phyloP scores from a whole-genome alignment of 202 grass and related monocot genomes.

The Cymbopogon flexuosus region DNA sequence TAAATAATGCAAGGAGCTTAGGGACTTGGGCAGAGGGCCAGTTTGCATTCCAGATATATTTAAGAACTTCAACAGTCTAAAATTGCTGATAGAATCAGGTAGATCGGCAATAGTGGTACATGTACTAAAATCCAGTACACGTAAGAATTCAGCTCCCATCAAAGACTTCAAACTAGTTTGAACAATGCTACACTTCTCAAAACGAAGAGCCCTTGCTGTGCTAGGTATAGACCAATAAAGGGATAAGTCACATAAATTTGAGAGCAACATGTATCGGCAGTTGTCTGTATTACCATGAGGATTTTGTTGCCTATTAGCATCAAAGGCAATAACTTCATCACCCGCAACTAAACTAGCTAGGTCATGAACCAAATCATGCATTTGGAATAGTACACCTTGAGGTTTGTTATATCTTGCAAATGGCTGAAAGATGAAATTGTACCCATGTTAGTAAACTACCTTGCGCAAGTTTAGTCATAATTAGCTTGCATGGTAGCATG shows the following conservation, averaged over 20 bases:
- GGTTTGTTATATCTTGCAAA: neutral
- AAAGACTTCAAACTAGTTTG: neutral
- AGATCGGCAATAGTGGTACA: neutral
- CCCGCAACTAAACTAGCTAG: conserved; percentile 29
- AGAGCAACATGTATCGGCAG: conserved; percentile 24
- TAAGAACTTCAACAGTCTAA: neutral
- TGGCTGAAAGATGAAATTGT: neutral
- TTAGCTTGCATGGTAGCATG: neutral
- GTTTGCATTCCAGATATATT: neutral
- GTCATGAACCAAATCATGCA: conserved; percentile 41
- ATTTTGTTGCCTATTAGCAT: neutral
- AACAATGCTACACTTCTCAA: conserved; percentile 4
- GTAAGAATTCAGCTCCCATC: conserved; percentile 14
- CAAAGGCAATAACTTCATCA: conserved; percentile 36
- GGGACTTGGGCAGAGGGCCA: neutral
- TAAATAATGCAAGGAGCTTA: neutral
- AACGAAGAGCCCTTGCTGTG: conserved; percentile 26
- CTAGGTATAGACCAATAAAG: conserved; percentile 10
- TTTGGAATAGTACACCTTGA: neutral
- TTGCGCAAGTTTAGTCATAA: neutral
- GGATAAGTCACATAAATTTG: neutral
- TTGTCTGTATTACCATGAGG: neutral
- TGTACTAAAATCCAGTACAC: conserved; percentile 15
- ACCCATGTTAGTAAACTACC: neutral
- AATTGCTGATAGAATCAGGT: neutral